Evolutionary conservation across 129 eudicot species (phyloP), one percentile per base, ranked within the genome.

Genomic region (Saussurea involucrata): DNA sequence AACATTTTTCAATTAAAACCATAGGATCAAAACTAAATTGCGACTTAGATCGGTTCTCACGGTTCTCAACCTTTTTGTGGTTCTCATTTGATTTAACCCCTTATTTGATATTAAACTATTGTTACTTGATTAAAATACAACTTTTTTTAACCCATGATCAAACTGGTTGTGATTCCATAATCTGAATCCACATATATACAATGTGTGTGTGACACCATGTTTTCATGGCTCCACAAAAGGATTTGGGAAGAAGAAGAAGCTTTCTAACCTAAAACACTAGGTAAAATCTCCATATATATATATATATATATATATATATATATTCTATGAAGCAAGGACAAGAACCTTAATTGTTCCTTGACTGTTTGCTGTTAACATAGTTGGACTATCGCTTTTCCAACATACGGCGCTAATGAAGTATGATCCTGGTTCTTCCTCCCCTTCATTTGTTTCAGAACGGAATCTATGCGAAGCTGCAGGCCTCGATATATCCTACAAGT

Each of bases 261-360:
- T 66, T 66, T 66, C 27, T 67, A 29, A 31, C 72, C 36, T 67
- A 31, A 29, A 31, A 67, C 72, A 32, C 28, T 32, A 20, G n/a
- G 63, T 5, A 25, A 71, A 32, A n/a, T 7, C 53, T 2, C 28
- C 24, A 24, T 46, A 15, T 46, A 42, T 9, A 22, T 69, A 24
- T 12, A 13, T 71, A 20, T 71, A 12, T 70, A 3, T 27, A 77
- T 49, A 40, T 66, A 27, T 36, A 53, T 17, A 69, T 68, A 21
- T 7, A 42, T n/a, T 53, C 82, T 85, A 91, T 5, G 97, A 76
- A 46, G 95, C 88, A 29, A 91, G 92, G 24, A 83, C 84, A 66
- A 91, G 84, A 28, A 91, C 92, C 75, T 89, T 91, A 21, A 91
- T 88, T 9, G 90, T 88, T 70, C 97, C 97, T 81, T 66, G 91